Evolutionary conservation across 306 rosid species (phyloP), one percentile per base, ranked within the genome.

Genomic region (Canavalia ensiformis): DNA sequence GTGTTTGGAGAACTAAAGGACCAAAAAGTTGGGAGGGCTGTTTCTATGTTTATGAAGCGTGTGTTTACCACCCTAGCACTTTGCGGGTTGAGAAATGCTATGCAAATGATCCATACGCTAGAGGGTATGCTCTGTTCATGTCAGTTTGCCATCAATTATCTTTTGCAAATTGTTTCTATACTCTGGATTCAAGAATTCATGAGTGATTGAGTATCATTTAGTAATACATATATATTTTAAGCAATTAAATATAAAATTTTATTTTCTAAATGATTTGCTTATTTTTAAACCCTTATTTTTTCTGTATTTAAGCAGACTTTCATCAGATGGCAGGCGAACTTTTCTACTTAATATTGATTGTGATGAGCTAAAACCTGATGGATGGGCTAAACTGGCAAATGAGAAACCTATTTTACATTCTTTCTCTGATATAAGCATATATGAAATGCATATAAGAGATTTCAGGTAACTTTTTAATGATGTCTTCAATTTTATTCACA

Each of bases 51-150:
- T 95, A 93, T 84, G 97, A 91, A 91, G 96, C 93, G 57, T 78
- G 82, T 75, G 98, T 93, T 68, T 95, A 91, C 85, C 99, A 93
- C 65, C 93, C 91, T 72, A 90, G 93, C 89, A 91, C 98, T 72
- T 87, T 85, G 78, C 73, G 63, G 84, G 81, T 90, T 79, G 98
- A 90, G 78, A 93, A 91, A 69, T 88, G 99, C 87, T 66, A 74
- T 86, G 88, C 94, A 79, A 95, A 89, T 70, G 99, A 95, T 91
- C 98, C 99, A 29, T 95, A 95, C 75, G 89, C 98, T 56, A 89
- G 98, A 95, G 98, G 99, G 98, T 95, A 95, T 68, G 90, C 84
- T 6, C 81, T 13, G 58, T 69, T 76, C 69, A 75, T 47, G 76
- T 68, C 77, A 81, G 41, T 77, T 87, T 71, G 70, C 72, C 45